Base-by-base conservation (phyloP, 2,329 filamentous ascomycete species). In the Sarocladiaceae sp. region DNA sequence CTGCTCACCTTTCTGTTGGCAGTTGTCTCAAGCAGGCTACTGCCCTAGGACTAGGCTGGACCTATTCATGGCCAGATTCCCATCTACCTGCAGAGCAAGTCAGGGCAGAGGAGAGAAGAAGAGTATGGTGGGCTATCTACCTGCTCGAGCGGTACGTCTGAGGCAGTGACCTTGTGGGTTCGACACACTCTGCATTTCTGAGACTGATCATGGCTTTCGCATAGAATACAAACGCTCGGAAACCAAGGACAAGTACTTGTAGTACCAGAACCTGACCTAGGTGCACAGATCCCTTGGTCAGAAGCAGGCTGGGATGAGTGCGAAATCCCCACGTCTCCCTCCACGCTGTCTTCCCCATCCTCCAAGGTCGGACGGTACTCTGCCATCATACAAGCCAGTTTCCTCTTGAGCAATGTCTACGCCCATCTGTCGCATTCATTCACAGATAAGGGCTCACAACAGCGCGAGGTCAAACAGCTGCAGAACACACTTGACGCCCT, bases 291-390 rank as follows among this genome's bases (percentile, higher is more conserved):
- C 22, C 50, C 50, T 18, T 51, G 50, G 20, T 15, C 35, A 28
- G 50, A 51, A 10, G 23, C 35, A 6, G 31, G 17, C 13, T 51
- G 50, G 50, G 35, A 51, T 18, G 28, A 51, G 29, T 39, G 31
- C 11, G 28, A 36, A 7, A 25, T 29, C 25, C 23, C 25, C 22
- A 17, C 23, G 13, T 5, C 22, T 15, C 22, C 36, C 18, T 26
- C 50, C n/a, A 51, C 50, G 23, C 23, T 51, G 13, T 51, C 36
- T 42, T 51, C 50, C n/a, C 50, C 50, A 40, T 39, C 36, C 26
- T 39, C 35, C 35, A 37, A 37, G 35, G 35, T 51, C 22, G 50
- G 50, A 11, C 50, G 50, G 18, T 51, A 42, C 35, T 36, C 50
- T 29, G 40, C 35, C n/a, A 44, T 42, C 28, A 13, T 51, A 11